Percentiles rank a stretch among this genome's conserved stretches.
Conservation (phyloP, 768 basidiomycete species). For the Termitomyces sp. region DNA sequence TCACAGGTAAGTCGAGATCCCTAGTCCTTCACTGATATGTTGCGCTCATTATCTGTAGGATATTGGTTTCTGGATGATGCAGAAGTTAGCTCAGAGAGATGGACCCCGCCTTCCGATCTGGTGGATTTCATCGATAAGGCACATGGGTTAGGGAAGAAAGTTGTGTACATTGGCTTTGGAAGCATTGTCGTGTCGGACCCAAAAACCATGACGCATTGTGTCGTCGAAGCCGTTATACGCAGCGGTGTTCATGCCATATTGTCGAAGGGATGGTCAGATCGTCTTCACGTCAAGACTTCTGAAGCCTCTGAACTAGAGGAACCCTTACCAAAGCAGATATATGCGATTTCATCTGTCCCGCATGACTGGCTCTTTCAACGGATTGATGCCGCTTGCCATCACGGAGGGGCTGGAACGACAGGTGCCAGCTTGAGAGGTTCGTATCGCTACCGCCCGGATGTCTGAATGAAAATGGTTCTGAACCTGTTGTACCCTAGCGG, state of each 20-base stretch:
- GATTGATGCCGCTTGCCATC: conserved; percentile 97
- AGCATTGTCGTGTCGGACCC: conserved; percentile 97
- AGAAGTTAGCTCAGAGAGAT: conserved; percentile 83
- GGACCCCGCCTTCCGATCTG: conserved; percentile 79
- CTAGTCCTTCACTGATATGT: not conserved
- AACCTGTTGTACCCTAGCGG: conserved; percentile 42
- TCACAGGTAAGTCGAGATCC: conserved; percentile 54
- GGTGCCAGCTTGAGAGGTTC: conserved; percentile 89
- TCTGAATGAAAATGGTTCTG: not conserved
- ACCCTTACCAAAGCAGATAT: conserved; percentile 73
- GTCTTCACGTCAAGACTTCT: conserved; percentile 61
- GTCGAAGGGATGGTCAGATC: conserved; percentile 97
- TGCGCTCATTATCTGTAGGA: conserved; percentile 38
- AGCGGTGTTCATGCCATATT: conserved; percentile 90
- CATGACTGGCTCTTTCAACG: conserved; percentile 95
- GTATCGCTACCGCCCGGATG: conserved; percentile 10
- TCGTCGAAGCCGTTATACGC: conserved; percentile 80
- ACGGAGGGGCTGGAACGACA: conserved; percentile 95
- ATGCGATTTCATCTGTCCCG: conserved; percentile 79
- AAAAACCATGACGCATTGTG: conserved; percentile 83
- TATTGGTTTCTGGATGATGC: conserved; percentile 98
- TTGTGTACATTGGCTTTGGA: conserved; percentile 97
- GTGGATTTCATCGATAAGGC: conserved; percentile 80
- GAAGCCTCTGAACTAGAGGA: conserved; percentile 61
- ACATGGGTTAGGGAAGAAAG: conserved; percentile 69